Evolutionary conservation across 306 rosid species (phyloP).

Genomic region (Glycyrrhiza uralensis): DNA sequence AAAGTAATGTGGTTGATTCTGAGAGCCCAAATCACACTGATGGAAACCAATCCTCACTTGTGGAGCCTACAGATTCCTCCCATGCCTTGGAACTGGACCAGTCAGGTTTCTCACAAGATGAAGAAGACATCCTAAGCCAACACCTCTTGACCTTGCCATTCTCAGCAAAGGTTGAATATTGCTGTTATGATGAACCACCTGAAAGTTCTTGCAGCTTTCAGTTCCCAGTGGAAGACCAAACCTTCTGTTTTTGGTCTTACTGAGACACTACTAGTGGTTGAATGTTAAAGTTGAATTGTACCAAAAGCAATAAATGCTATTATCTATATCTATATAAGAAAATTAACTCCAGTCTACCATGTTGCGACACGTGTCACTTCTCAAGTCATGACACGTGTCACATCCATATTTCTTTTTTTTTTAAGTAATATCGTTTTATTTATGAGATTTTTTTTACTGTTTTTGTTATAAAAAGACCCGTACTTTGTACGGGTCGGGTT

Average conservation of each 20-base stretch:
- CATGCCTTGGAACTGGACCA: conserved; percentile 47
- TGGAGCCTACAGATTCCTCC: conserved; percentile 61
- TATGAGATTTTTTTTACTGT: too few species aligned
- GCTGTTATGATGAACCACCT: conserved; percentile 31
- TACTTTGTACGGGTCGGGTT: too few species aligned
- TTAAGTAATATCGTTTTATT: too few species aligned
- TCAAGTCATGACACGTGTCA: too few species aligned
- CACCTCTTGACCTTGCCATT: conserved; percentile 33
- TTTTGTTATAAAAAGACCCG: too few species aligned
- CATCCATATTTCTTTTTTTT: too few species aligned
- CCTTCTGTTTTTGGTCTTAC: conserved; percentile 53
- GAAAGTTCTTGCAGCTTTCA: conserved; percentile 37
- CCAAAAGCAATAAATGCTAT: not conserved
- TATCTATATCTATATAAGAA: too few species aligned
- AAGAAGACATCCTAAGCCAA: conserved; percentile 50
- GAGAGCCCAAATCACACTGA: conserved; percentile 61
- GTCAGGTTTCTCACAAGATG: conserved; percentile 65
- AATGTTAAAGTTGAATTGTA: conserved; percentile 13
- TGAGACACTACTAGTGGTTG: not conserved
- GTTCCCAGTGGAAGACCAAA: conserved; percentile 46
- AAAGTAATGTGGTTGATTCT: conserved; percentile 64
- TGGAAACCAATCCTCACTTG: conserved; percentile 43
- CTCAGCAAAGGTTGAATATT: conserved; percentile 51
- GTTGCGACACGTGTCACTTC: too few species aligned
- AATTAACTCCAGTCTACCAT: too few species aligned